Conservation (phyloP, 2,329 filamentous ascomycete species). For the Bipolaris victoriae region DNA sequence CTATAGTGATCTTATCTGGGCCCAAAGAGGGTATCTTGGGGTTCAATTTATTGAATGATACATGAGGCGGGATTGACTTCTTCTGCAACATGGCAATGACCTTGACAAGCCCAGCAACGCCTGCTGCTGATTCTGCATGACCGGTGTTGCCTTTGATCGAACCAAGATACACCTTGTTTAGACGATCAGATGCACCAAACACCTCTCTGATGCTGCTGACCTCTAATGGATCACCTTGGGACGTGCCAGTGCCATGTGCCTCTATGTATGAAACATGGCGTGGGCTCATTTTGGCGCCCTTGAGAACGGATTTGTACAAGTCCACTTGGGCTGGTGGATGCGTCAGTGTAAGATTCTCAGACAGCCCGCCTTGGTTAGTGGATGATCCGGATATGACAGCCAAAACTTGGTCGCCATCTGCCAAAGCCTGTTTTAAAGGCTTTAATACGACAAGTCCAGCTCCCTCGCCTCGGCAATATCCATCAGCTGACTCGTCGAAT, state of each 20-base stretch:
- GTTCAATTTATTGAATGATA: constrained; percentile 6
- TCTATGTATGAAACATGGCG: constrained; percentile 34
- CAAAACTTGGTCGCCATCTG: constrained; percentile 37
- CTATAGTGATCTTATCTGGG: constrained; percentile 10
- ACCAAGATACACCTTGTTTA: constrained; percentile 27
- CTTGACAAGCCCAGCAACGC: constrained; percentile 40
- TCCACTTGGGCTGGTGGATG: constrained; percentile 26
- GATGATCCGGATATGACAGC: constrained; percentile 37
- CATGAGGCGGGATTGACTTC: constrained; percentile 3
- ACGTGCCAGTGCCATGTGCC: constrained; percentile 42
- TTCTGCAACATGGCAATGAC: constrained; percentile 32
- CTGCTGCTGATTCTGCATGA: constrained; percentile 43
- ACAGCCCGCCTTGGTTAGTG: constrained; percentile 39
- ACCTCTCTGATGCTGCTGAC: constrained; percentile 22
- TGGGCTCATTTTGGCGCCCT: constrained; percentile 40
- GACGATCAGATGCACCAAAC: constrained; percentile 11
- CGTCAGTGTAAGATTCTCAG: constrained; percentile 28
- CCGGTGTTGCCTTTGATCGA: constrained; percentile 44
- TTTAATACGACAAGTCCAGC: constrained; percentile 36
- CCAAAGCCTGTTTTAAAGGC: constrained; percentile 29
- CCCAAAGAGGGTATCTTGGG: constrained; percentile 1
- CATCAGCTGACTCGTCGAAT: constrained; percentile 2
- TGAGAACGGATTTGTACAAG: constrained; percentile 26
- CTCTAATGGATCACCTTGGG: constrained; percentile 35
- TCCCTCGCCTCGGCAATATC: constrained; percentile 6